Conservation (phyloP, 768 basidiomycete species). For the Pulveroboletus sp. region DNA sequence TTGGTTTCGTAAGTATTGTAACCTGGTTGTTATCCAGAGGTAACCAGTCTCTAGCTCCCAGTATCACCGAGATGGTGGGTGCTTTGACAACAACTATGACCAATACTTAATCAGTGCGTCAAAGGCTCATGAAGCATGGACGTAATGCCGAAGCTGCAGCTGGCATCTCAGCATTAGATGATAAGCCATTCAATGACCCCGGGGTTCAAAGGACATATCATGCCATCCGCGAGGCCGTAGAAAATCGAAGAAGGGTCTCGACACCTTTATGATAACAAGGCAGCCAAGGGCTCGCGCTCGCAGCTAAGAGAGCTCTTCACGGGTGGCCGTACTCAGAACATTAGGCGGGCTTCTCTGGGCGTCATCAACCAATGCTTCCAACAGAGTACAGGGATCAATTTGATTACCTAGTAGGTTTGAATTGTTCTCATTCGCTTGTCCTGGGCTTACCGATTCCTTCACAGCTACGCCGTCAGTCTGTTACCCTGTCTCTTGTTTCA, state of each 20-base stretch:
- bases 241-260: conserved; percentile 35
- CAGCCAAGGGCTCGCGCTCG: conserved; percentile 5
- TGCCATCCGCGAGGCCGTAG: conserved; percentile 50
- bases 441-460: conserved; percentile 14
- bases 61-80: conserved; percentile 56
- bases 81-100: neutral
- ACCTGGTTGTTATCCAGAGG: neutral
- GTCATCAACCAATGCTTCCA: conserved; percentile 62
- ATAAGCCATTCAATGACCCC: conserved; percentile 43
- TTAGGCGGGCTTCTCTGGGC: conserved; percentile 52
- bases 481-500: neutral
- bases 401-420: conserved; percentile 56
- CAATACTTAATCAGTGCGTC: neutral
- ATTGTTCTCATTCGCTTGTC: conserved; percentile 1
- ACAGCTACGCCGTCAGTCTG: conserved; percentile 31
- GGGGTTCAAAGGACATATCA: conserved; percentile 47
- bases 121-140: conserved; percentile 53
- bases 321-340: conserved; percentile 55
- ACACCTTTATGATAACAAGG: neutral
- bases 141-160: conserved; percentile 52
- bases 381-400: conserved; percentile 63
- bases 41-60: conserved; percentile 38
- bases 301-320: conserved; percentile 51
- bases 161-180: conserved; percentile 58
- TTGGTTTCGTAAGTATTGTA: conserved; percentile 41